phyloP scores from a whole-genome alignment of 108 stramenopile species.

The Discostella stelligeroides region DNA sequence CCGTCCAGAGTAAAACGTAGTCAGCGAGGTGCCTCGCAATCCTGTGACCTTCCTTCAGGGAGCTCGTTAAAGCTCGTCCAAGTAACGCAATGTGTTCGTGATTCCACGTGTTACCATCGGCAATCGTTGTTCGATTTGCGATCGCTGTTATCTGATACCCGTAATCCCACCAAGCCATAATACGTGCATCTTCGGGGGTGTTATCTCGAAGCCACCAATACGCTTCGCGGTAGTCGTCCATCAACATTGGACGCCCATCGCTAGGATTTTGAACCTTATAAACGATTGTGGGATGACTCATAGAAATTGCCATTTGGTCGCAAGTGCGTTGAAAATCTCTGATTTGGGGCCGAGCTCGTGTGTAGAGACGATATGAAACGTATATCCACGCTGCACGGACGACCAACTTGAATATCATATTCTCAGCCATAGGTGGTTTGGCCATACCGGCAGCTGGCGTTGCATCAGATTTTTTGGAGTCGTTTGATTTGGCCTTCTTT shows the following conservation, averaged over 20 bases:
- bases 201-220: slow-evolving; percentile 97
- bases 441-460: slow-evolving; percentile 4
- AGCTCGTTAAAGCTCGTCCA: slow-evolving; percentile 87
- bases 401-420: slow-evolving; percentile 11
- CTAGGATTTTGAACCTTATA: slow-evolving; percentile 67
- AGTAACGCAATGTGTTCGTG: slow-evolving; percentile 99
- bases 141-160: slow-evolving; percentile 96
- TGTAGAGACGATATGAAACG: slow-evolving; percentile 34
- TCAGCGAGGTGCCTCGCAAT: slow-evolving; percentile 96
- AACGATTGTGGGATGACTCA: slow-evolving; percentile 93
- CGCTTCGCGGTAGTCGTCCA: slow-evolving; percentile 99
- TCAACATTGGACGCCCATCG: slow-evolving; percentile 65
- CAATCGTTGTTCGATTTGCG: slow-evolving; percentile 97
- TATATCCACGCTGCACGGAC: slow-evolving; percentile 24
- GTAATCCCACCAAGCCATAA: slow-evolving; percentile 99
- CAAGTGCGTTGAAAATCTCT: slow-evolving; percentile 56
- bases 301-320: slow-evolving; percentile 57
- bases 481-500: slow-evolving; percentile 21
- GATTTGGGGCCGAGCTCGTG: slow-evolving; percentile 39
- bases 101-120: slow-evolving; percentile 99
- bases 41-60: slow-evolving; percentile 92
- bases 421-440: slow-evolving; percentile 26
- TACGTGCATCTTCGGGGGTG: slow-evolving; percentile 95
- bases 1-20: slow-evolving; percentile 95
- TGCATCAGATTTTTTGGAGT: slow-evolving; percentile 7